Percentiles rank a stretch among this genome's conserved stretches.
Conservation (phyloP, 2,329 filamentous ascomycete species). For the Metarhizium robertsii region DNA sequence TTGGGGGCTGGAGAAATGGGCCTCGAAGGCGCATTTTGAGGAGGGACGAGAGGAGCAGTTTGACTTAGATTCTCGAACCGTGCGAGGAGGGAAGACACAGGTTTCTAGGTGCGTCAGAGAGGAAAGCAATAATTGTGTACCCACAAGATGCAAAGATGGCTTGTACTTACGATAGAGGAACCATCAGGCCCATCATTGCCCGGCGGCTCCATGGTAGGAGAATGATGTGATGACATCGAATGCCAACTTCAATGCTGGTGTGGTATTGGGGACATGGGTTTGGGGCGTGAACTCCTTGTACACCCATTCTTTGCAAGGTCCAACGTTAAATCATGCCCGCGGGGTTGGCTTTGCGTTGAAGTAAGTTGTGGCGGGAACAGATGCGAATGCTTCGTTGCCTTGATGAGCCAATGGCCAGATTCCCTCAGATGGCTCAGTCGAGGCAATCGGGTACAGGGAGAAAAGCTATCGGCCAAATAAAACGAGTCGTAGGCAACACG, state of each 20-base stretch:
- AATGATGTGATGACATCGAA: conserved; percentile 10
- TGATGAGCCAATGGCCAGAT: too few relatives aligned
- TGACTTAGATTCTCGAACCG: conserved; percentile 66
- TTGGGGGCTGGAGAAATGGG: conserved; percentile 32
- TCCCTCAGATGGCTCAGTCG: too few relatives aligned
- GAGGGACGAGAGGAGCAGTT: conserved; percentile 9
- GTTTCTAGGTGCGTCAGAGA: conserved; percentile 43
- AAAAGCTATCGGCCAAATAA: neutral
- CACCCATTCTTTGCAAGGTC: conserved; percentile 7
- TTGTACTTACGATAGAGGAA: conserved; percentile 58
- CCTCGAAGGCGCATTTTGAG: conserved; percentile 18
- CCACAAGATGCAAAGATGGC: neutral
- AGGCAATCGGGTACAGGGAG: too few relatives aligned
- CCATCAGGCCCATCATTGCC: conserved; percentile 56
- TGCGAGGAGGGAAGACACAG: conserved; percentile 71
- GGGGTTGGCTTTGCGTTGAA: neutral
- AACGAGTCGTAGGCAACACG: neutral
- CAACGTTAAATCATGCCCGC: conserved; percentile 6
- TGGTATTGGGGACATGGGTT: conserved; percentile 3
- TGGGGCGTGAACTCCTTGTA: conserved; percentile 3
- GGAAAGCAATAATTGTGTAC: neutral
- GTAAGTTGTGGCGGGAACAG: neutral
- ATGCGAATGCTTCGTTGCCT: too few relatives aligned
- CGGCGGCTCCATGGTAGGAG: conserved; percentile 20
- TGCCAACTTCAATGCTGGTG: neutral